Base-by-base conservation (phyloP, 2,329 filamentous ascomycete species). In the Grosmannia clavigera region DNA sequence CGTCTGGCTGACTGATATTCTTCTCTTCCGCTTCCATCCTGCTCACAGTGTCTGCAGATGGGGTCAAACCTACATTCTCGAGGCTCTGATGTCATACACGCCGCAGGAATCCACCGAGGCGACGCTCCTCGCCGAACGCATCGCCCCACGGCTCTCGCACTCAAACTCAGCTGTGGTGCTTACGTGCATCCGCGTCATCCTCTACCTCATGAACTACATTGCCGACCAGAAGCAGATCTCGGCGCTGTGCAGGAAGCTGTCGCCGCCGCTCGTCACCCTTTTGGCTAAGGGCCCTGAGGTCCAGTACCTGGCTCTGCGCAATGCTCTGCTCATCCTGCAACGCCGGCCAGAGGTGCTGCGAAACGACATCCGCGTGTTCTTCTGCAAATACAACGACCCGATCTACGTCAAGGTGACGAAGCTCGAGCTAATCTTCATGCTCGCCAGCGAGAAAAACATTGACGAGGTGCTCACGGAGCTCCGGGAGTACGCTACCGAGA, bases 341-440 rank as follows among this genome's bases (percentile, higher is more conserved):
- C 82, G 92, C 67, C 82, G 92, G 60, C 94, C 94, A 0, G 94
- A 97, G 68, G 92, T 99, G 10, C 75, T 99, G 59, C 84, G 91
- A 64, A 97, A 96, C 73, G 94, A 99, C 72, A 97, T 99, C 64
- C 85, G 94, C 55, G 94, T 99, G 38, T 99, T 99, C 76, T 99
- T 99, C 75, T 99, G 94, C 84, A 99, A 99, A 79, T 99, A 99
- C 75, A 99, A 99, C 72, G 94, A 99, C 70, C 94, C 94, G 0
- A 99, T 99, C 65, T 99, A 97, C 71, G 94, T 99, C 75, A 99
- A 99, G 74, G 94, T 99, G 58, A 99, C 94, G 19, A 99, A 99
- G 74, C 81, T 99, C 57, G 94, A 99, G 74, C 82, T 99, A 67
- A 97, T 99, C 66, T 99, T 99, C 74, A 99, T 97, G 94, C 81